Base-by-base conservation (phyloP, 306 rosid species). In the Fragaria ananassa region DNA sequence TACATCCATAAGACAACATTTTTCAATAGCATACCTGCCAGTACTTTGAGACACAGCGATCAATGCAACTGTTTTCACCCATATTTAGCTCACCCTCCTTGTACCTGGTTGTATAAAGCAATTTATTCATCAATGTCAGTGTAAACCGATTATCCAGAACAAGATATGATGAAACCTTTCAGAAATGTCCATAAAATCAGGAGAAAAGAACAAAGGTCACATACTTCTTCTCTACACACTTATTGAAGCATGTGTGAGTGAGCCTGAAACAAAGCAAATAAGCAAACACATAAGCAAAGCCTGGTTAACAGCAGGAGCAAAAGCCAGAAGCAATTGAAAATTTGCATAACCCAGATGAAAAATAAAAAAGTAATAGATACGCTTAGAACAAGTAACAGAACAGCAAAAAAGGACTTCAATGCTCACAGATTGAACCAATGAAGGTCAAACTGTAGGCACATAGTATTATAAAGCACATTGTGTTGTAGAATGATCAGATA, bases 61-160 rank as follows among this genome's bases (percentile, higher is more conserved):
- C 99, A 81, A 91, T 92, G 88, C 99, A 95, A 79, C 93, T 88
- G 83, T 95, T 95, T 89, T 95, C 99, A 74, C 99, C 99, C 97
- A 92, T 95, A 66, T 95, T 91, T 80, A 95, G 86, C 87, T 95
- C 97, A 70, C 92, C 80, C 77, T 95, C 99, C 93, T 91, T 95
- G 90, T 95, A 95, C 91, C 99, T 95, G 82, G 71, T 75, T 46
- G 47, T 25, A 61, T 8, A 39, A 44, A 29, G 10, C 44, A 42
- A 61, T 61, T 19, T 34, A 19, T 23, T 57, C 18, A 9, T 21
- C 45, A 42, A 41, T 10, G 62, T 12, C 4, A 69, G 64, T 66
- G 53, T 23, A 57, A 72, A 69, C 42, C 57, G 60, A 58, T 12
- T 23, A 10, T 19, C 68, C 9, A 29, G 18, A 18, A 62, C 68